A percentile compares a stretch with the other conserved stretches of the same genome.
phyloP scores from a whole-genome alignment of 768 basidiomycete species.

The Lyophyllum shimeji region DNA sequence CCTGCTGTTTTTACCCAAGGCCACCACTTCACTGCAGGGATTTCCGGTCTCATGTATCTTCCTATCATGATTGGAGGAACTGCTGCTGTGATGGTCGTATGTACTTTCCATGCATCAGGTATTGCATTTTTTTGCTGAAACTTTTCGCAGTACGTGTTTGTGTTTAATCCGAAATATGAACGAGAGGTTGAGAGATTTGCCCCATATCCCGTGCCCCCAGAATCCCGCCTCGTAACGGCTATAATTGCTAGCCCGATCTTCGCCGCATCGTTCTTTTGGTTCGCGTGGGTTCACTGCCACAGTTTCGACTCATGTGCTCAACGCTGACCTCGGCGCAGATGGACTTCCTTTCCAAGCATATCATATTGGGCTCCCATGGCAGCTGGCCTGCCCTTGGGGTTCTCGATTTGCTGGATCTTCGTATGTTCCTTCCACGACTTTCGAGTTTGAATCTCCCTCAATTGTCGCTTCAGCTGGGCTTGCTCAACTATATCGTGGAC shows the following conservation, averaged over 20 bases:
- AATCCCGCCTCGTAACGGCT: conserved; percentile 50
- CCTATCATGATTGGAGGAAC: conserved; percentile 56
- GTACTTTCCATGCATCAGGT: conserved; percentile 13
- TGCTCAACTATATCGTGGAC: conserved; percentile 65
- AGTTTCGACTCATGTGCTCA: conserved; percentile 4
- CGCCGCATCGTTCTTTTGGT: conserved; percentile 62
- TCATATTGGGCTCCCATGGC: conserved; percentile 54
- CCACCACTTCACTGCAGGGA: conserved; percentile 52
- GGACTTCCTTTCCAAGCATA: conserved; percentile 57
- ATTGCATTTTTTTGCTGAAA: not conserved
- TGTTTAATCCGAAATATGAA: conserved; percentile 51
- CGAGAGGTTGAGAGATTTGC: conserved; percentile 39
- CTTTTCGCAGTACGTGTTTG: conserved; percentile 39
- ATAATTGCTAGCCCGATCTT: conserved; percentile 54
- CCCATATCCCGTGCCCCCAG: conserved; percentile 58
- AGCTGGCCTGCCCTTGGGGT: conserved; percentile 50
- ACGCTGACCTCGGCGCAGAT: conserved; percentile 30
- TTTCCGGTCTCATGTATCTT: conserved; percentile 60
- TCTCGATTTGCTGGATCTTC: conserved; percentile 53
- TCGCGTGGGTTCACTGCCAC: conserved; percentile 36
- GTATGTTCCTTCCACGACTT: conserved; percentile 31
- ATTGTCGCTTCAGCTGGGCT: conserved; percentile 37
- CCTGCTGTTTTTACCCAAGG: conserved; percentile 55
- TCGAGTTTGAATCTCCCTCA: not conserved
- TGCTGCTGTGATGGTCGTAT: conserved; percentile 41